Percentiles rank a stretch among this genome's conserved stretches.
These are phyloP conservation scores for Linnemannia hyalina DNA, from an alignment of 192 early-diverging fungal genomes.

Conservation along the genomic window DNA sequence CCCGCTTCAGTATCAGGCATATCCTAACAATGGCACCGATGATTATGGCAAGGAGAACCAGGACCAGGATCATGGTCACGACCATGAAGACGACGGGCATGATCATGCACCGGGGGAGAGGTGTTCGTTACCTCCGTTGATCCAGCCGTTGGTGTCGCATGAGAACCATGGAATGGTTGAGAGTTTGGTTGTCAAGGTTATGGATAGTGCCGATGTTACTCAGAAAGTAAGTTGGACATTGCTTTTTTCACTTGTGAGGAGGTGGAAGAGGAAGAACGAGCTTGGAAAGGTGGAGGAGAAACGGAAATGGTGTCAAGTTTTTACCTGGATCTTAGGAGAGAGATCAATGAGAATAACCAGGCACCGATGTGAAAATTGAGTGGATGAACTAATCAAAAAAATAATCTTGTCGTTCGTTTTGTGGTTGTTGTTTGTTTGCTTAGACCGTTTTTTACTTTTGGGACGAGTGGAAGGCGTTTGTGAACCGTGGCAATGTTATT, in stretches of 20 bases:
- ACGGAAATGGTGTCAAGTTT: not conserved
- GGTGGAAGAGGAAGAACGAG: too few species aligned
- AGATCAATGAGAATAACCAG: not conserved
- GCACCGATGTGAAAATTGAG: not conserved
- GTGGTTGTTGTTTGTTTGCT: not conserved
- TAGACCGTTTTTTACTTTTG: slow-evolving; percentile 46
- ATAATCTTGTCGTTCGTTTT: not conserved
- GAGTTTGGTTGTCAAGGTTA: slow-evolving; percentile 45
- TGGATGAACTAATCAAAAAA: not conserved
- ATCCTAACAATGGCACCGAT: not conserved
- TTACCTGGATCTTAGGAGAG: not conserved
- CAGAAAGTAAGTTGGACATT: slow-evolving; percentile 28
- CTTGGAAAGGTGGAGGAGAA: not conserved
- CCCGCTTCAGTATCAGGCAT: not conserved
- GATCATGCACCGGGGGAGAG: slow-evolving; percentile 35
- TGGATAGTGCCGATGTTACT: slow-evolving; percentile 41
- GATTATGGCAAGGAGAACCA: slow-evolving; percentile 1
- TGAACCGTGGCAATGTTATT: slow-evolving; percentile 31
- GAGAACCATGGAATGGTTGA: slow-evolving; percentile 36
- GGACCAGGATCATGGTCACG: not conserved
- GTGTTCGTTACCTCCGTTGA: slow-evolving; percentile 30
- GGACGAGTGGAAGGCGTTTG: slow-evolving; percentile 46
- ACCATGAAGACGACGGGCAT: not conserved
- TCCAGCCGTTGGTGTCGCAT: slow-evolving; percentile 32
- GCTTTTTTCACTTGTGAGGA: not conserved